phyloP scores from a whole-genome alignment of 2,329 filamentous ascomycete species.

The Ophiostoma ips region DNA sequence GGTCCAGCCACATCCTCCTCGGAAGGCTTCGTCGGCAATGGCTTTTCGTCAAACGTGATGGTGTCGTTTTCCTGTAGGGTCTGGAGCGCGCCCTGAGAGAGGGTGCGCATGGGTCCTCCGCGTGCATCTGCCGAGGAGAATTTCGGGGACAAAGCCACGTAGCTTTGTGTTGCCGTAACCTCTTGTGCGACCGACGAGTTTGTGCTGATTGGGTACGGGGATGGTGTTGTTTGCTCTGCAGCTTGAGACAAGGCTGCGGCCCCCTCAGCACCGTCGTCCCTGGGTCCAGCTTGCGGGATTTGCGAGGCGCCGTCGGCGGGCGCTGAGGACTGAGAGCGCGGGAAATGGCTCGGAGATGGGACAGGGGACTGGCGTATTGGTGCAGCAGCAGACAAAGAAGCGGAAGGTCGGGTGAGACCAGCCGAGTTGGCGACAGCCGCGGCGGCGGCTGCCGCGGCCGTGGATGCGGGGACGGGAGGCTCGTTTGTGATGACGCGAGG shows the following conservation, averaged over 20 bases:
- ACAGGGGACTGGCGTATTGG: neutral
- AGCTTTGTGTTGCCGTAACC: constrained; percentile 2
- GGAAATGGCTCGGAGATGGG: neutral
- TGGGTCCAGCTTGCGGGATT: neutral
- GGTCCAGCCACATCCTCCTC: constrained; percentile 25
- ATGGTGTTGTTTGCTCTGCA: neutral
- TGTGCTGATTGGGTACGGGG: constrained; percentile 1
- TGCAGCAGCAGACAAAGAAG: neutral
- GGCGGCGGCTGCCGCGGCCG: constrained; percentile 7
- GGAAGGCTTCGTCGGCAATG: constrained; percentile 13
- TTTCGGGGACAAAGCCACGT: constrained; percentile 1
- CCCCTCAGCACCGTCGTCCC: neutral
- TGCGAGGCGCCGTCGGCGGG: neutral
- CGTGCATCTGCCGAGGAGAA: neutral
- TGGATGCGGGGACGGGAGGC: neutral
- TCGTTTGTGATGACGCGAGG: constrained; percentile 26
- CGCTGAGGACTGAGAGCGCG: neutral
- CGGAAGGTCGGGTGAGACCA: neutral
- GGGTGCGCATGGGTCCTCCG: neutral
- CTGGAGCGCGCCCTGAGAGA: constrained; percentile 6
- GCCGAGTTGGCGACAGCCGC: constrained; percentile 3
- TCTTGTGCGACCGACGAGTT: constrained; percentile 6
- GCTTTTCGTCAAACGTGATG: constrained; percentile 14
- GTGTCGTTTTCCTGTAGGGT: constrained; percentile 12
- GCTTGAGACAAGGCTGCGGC: constrained; percentile 5